phyloP scores from a whole-genome alignment of 768 basidiomycete genomes.

The Trametes gibbosa region DNA sequence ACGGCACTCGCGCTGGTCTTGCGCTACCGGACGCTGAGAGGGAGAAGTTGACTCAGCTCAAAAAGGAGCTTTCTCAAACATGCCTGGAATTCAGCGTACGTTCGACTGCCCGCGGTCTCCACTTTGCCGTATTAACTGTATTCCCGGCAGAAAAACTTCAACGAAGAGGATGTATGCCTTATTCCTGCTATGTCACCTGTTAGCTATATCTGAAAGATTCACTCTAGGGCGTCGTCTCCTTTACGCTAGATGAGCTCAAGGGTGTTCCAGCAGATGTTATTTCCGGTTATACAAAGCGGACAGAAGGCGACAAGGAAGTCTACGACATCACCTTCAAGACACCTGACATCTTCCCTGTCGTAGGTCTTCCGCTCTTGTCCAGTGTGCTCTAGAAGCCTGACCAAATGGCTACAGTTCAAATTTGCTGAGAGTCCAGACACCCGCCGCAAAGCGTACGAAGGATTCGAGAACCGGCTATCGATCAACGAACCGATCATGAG shows the following conservation, averaged over 20 bases:
- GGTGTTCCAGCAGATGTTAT: conserved; percentile 80
- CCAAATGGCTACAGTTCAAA: conserved; percentile 58
- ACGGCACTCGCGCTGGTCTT: conserved; percentile 78
- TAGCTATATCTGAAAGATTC: conserved; percentile 2
- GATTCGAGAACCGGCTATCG: conserved; percentile 63
- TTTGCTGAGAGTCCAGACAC: conserved; percentile 70
- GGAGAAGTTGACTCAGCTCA: conserved; percentile 53
- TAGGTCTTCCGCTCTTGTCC: conserved; percentile 32
- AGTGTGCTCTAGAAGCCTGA: background rate
- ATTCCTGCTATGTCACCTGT: conserved; percentile 34
- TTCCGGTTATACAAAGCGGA: conserved; percentile 73
- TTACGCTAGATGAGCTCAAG: conserved; percentile 71
- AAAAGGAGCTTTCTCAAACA: conserved; percentile 75
- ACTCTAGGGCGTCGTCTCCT: conserved; percentile 56
- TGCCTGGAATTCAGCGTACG: conserved; percentile 80
- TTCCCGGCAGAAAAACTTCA: conserved; percentile 71
- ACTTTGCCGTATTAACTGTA: background rate
- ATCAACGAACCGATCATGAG: conserved; percentile 70
- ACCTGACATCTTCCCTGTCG: conserved; percentile 73
- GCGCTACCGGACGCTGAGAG: conserved; percentile 66
- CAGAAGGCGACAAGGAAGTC: conserved; percentile 53
- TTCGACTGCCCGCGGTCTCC: conserved; percentile 18
- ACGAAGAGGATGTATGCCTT: conserved; percentile 69
- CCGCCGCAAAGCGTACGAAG: conserved; percentile 62
- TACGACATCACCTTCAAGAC: conserved; percentile 81